Conservation (phyloP, 495 filamentous ascomycete species). For the Aspergillus panamensis region DNA sequence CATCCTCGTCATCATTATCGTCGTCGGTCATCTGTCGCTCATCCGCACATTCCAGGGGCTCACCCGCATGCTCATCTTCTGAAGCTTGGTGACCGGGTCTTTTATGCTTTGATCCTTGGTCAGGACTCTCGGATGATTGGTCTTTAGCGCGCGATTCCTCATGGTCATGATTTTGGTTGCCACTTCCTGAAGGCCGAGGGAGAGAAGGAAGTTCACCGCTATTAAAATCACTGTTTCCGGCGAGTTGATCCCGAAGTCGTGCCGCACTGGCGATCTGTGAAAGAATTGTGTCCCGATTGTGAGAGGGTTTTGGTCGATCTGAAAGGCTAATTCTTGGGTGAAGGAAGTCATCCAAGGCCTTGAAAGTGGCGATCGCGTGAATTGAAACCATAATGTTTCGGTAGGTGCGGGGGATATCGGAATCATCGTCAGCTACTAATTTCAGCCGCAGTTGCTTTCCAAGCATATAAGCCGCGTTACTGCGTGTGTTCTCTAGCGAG, state of each 20-base stretch:
- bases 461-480: conserved; percentile 91
- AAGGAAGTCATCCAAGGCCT: conserved; percentile 93
- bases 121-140: conserved; percentile 22
- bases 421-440: conserved; percentile 84
- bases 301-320: conserved; percentile 69
- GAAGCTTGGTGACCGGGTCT: conserved; percentile 50
- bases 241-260: conserved; percentile 44
- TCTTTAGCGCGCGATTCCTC: conserved; percentile 29
- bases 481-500: conserved; percentile 84
- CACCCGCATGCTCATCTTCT: conserved; percentile 53
- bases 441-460: conserved; percentile 92
- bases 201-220: conserved; percentile 30
- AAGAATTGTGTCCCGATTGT: conserved; percentile 62
- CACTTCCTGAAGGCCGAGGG: conserved; percentile 27
- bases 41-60: conserved; percentile 88
- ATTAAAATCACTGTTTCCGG: conserved; percentile 29
- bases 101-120: conserved; percentile 36
- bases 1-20: conserved; percentile 60
- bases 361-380: conserved; percentile 97
- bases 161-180: conserved; percentile 26
- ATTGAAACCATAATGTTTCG: conserved; percentile 96
- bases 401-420: conserved; percentile 79
- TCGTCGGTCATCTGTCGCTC: conserved; percentile 81
- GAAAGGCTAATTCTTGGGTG: conserved; percentile 82
- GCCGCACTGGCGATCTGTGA: conserved; percentile 81